Base-by-base conservation (phyloP, 2,329 filamentous ascomycete species). In the Stagonosporopsis chrysanthemi region DNA sequence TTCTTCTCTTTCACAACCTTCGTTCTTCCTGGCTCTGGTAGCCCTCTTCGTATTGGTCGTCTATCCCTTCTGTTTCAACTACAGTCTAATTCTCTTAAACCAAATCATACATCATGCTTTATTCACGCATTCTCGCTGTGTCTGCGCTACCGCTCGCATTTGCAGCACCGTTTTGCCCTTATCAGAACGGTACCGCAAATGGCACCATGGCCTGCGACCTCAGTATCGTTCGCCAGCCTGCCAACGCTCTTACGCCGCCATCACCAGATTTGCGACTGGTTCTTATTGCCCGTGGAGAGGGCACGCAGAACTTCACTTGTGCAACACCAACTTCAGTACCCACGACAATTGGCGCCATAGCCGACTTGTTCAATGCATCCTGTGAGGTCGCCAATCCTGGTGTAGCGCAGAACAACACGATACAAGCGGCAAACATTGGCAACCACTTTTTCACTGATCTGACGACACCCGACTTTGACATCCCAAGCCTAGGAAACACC, bases 381-480 rank as follows among this genome's bases (percentile, higher is more conserved):
- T 70, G 68, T 46, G 56, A 52, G 8, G 23, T 64, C 48, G 70
- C 40, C 35, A 56, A 60, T 56, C 60, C 64, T 1, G 24, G 67
- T 65, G 51, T 61, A 59, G 19, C 45, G 52, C 22, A 71, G 69
- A 29, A 64, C 49, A 23, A 52, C 9, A 61, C 69, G 4, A 55
- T 65, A n/a, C 50, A 65, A 23, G 54, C 63, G 1, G 43, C 75
- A 4, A 65, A 77, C 4, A 69, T 80, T 23, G 92, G 92, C 23
- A 82, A 89, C 68, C 93, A 97, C 80, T 97, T 86, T 84, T 96
- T 97, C 83, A 79, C 80, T 60, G 85, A 89, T 69, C 70, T 76
- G 35, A 88, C 85, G 1, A 91, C 90, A 0, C 90, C 94, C 0
- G 89, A 89, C 76, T 98, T 98, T 81, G 84, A 93, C 77, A 83